A percentile compares a stretch with the other conserved stretches of the same genome.
Conservation (phyloP, 306 rosid genomes). For the Arachis stenosperma region DNA sequence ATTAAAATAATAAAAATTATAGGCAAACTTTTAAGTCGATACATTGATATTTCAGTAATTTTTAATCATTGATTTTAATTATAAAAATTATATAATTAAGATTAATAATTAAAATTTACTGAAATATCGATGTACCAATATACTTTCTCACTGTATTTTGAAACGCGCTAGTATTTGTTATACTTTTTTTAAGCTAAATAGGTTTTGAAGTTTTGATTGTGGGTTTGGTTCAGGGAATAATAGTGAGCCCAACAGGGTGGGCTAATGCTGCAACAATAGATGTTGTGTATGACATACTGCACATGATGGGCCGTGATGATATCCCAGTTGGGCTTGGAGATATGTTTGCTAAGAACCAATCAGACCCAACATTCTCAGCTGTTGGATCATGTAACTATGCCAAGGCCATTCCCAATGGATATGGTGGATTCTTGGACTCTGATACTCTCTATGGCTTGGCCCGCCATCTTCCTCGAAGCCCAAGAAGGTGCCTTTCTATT, state of each 20-base stretch:
- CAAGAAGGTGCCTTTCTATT: slow-evolving; percentile 63
- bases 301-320: slow-evolving; percentile 99
- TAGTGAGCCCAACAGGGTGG: slow-evolving; percentile 94
- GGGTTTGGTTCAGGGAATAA: slow-evolving; percentile 64
- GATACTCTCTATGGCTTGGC: slow-evolving; percentile 93
- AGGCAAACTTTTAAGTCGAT: no score
- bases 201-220: no score
- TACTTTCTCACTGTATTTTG: no score
- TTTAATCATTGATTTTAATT: no score
- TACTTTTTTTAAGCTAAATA: no score
- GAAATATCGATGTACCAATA: no score
- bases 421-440: slow-evolving; percentile 84
- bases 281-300: slow-evolving; percentile 73
- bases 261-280: slow-evolving; percentile 92
- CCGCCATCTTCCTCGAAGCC: slow-evolving; percentile 78
- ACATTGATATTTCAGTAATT: no score
- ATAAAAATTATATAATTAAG: no score
- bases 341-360: slow-evolving; percentile 65
- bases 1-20: no score
- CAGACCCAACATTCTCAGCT: slow-evolving; percentile 50
- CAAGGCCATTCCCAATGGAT: slow-evolving; percentile 83
- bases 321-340: slow-evolving; percentile 84
- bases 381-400: slow-evolving; percentile 73
- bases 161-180: no score
- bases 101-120: no score